phyloP scores from a whole-genome alignment of 2,329 filamentous ascomycete genomes.

The Neofusicoccum umdonicola region DNA sequence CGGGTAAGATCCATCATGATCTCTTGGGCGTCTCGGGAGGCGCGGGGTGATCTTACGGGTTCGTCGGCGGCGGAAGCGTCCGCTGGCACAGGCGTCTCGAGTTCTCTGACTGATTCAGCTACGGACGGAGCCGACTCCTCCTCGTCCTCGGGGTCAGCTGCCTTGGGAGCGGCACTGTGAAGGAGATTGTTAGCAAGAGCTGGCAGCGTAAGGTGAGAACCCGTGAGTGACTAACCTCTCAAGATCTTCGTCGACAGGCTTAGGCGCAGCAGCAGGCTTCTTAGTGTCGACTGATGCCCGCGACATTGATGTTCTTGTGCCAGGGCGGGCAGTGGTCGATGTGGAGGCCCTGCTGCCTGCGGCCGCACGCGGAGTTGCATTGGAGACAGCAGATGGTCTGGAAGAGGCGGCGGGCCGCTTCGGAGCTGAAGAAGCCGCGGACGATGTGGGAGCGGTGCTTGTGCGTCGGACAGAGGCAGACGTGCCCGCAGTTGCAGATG shows the following conservation, averaged over 20 bases:
- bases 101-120: not conserved
- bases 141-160: not conserved
- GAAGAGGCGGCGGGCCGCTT: conserved; percentile 1
- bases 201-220: not conserved
- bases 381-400: not conserved
- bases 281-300: conserved; percentile 2
- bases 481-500: conserved; percentile 1
- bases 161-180: not conserved
- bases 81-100: not conserved
- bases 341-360: not conserved
- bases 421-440: not conserved
- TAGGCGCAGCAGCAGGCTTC: not conserved
- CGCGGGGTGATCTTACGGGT: conserved; percentile 10
- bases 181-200: not conserved
- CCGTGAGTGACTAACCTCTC: not conserved
- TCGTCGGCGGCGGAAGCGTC: conserved; percentile 1
- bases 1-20: conserved; percentile 15
- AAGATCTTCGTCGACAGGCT: not conserved
- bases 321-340: conserved; percentile 1
- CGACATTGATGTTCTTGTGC: conserved; percentile 2
- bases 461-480: not conserved
- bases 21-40: conserved; percentile 11
- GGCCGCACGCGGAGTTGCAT: not conserved
- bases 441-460: not conserved
- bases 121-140: not conserved